These are phyloP conservation scores for Gaeumannomyces sp. DNA, from an alignment of 2,329 filamentous ascomycete genomes.

Conservation along the genomic window DNA sequence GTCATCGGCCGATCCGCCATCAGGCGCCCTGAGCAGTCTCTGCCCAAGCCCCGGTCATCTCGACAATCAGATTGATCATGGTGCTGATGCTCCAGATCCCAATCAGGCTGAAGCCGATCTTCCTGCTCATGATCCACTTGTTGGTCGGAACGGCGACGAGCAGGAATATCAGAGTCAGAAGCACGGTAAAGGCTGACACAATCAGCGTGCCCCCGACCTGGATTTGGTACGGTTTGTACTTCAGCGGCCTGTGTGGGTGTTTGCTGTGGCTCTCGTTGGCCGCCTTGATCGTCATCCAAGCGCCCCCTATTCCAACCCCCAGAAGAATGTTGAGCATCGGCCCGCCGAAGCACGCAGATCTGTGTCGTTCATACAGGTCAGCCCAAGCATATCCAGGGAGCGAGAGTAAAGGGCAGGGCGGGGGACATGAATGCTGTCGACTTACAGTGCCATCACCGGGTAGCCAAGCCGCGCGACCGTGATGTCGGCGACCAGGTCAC, in stretches of 20 bases:
- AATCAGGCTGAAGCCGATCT: slow-evolving; percentile 76
- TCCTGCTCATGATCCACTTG: slow-evolving; percentile 76
- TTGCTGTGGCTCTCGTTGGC: slow-evolving; percentile 60
- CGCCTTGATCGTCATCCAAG: slow-evolving; percentile 74
- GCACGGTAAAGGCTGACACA: slow-evolving; percentile 75
- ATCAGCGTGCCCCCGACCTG: slow-evolving; percentile 79
- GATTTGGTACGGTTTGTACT: slow-evolving; percentile 74
- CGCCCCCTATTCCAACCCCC: slow-evolving; percentile 84
- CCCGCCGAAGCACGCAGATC: slow-evolving; percentile 91
- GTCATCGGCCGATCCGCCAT: not conserved
- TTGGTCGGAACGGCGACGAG: slow-evolving; percentile 79
- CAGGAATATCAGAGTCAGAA: slow-evolving; percentile 72
- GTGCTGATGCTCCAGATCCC: slow-evolving; percentile 77
- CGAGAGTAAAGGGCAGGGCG: not conserved
- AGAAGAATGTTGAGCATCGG: slow-evolving; percentile 97
- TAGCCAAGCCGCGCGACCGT: slow-evolving; percentile 90
- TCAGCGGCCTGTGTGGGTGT: slow-evolving; percentile 57
- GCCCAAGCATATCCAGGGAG: not conserved
- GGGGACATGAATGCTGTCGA: slow-evolving; percentile 16
- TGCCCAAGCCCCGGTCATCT: slow-evolving; percentile 55
- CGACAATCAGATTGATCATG: slow-evolving; percentile 71
- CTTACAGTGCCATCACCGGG: slow-evolving; percentile 84
- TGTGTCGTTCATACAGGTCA: slow-evolving; percentile 20
- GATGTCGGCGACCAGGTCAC: slow-evolving; percentile 89
- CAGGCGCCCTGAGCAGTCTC: slow-evolving; percentile 10